Percentiles rank a stretch among this genome's conserved stretches.
phyloP scores from a whole-genome alignment of 805 yeast genomes.

The Sungouiozyma intestinalis region DNA sequence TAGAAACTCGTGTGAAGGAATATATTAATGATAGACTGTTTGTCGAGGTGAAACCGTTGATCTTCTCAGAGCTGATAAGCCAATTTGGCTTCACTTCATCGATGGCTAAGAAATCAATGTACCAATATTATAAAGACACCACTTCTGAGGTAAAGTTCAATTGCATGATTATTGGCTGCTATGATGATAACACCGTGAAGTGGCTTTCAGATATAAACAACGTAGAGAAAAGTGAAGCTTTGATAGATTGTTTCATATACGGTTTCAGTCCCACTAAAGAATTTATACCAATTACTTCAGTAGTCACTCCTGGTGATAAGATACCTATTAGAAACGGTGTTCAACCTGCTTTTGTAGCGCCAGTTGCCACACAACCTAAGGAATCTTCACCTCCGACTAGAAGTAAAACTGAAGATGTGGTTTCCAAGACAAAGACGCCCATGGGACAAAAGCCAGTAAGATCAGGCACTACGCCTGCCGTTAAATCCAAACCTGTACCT shows the following conservation, averaged over 20 bases:
- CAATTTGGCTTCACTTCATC: slow-evolving; percentile 18
- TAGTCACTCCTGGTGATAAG: neutral
- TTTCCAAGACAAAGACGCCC: neutral
- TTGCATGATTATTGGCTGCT: slow-evolving; percentile 20
- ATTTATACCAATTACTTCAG: slow-evolving; percentile 15
- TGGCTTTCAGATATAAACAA: slow-evolving; percentile 15
- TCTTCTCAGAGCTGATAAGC: slow-evolving; percentile 21
- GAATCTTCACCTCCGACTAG: neutral
- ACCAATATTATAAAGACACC: slow-evolving; percentile 17
- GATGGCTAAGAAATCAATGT: slow-evolving; percentile 22
- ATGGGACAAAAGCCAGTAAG: neutral
- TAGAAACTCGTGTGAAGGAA: slow-evolving; percentile 1
- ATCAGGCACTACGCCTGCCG: slow-evolving; percentile 6
- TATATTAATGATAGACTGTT: slow-evolving; percentile 19
- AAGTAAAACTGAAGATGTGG: neutral
- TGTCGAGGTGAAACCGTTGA: slow-evolving; percentile 19
- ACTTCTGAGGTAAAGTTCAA: slow-evolving; percentile 17
- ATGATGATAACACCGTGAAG: slow-evolving; percentile 12
- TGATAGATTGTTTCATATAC: slow-evolving; percentile 26
- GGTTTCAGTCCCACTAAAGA: slow-evolving; percentile 26
- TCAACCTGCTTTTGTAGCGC: neutral
- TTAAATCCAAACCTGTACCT: neutral
- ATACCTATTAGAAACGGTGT: neutral
- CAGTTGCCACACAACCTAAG: neutral
- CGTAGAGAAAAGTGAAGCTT: slow-evolving; percentile 8